Evolutionary conservation across 208 protist genomes (phyloP).

Genomic region (Novymonas esmeraldas): DNA sequence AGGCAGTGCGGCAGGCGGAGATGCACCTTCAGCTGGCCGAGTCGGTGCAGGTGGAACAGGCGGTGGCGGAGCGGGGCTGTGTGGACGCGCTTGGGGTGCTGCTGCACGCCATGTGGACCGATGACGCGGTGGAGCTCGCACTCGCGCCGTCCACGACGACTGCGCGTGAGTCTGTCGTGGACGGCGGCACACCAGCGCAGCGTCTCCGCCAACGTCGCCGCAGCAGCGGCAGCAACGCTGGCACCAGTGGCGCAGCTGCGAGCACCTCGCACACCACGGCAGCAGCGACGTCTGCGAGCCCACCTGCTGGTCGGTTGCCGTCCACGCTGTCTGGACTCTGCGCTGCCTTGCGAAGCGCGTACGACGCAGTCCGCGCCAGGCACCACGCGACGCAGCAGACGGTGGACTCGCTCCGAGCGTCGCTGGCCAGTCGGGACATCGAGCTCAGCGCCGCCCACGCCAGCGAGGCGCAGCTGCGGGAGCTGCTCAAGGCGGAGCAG

Average conservation of each 20-base stretch:
- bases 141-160: neutral
- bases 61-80: slow-evolving; percentile 18
- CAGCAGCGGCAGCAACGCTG: neutral
- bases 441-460: slow-evolving; percentile 29
- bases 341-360: slow-evolving; percentile 35
- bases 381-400: slow-evolving; percentile 20
- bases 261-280: neutral
- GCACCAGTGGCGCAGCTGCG: neutral
- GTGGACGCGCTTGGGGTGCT: slow-evolving; percentile 34
- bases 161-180: too few relatives aligned
- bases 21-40: slow-evolving; percentile 31
- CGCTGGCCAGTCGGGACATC: slow-evolving; percentile 26
- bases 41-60: slow-evolving; percentile 27
- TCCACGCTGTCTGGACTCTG: slow-evolving; percentile 30
- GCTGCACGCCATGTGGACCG: slow-evolving; percentile 44
- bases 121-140: slow-evolving; percentile 27
- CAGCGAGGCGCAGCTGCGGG: slow-evolving; percentile 38
- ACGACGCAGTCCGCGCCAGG: slow-evolving; percentile 20
- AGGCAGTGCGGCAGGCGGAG: slow-evolving; percentile 25
- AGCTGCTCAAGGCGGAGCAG: slow-evolving; percentile 30
- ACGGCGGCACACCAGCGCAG: neutral
- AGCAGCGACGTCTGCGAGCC: neutral
- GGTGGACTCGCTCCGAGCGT: slow-evolving; percentile 22
- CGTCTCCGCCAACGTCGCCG: neutral
- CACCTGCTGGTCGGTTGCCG: slow-evolving; percentile 18